Evolutionary conservation across 345 rosid species (phyloP), one percentile per base, ranked within the genome.

Genomic region (Brassica carinata): DNA sequence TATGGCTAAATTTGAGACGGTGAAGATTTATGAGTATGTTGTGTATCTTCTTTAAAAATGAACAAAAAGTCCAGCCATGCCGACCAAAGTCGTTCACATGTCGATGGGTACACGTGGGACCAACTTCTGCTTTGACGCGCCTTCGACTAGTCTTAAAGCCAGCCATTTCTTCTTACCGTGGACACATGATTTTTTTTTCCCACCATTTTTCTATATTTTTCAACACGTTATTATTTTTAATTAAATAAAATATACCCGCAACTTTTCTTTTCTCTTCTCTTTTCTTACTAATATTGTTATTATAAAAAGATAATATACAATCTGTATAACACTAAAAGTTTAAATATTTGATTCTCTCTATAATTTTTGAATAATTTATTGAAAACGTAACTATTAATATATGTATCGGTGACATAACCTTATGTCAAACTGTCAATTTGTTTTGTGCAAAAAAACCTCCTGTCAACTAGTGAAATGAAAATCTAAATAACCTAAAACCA

Each of bases 21-120:
- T 74, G 74, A 69, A 15, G 7, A 73, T 73, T 31, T 18, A 57
- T 55, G 65, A 64, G 29, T 66, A 57, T 64, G 38, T 8, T 63
- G 38, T 45, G 55, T 23, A 34, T 17, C 63, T 11, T 61, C 40
- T 31, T 31, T 18, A 0, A 10, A 27, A 17, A 1, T 1, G 34
- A 43, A 31, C 3, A 11, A 75, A 27, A 0, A 64, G 43, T 26
- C 31, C 2, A 69, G 77, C 74, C 45, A 51, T 67, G 7, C 77
- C 77, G 74, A 76, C 84, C 77, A 76, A 72, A 76, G 81, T 81
- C 70, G 84, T 17, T 81, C 69, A 73, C 74, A 76, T 71, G 83
- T 74, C 61, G 29, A 80, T 34, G 27, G 27, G 33, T 53, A 81
- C 76, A 64, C 68, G 63, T 75, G 2, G 80, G 77, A 43, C 74